Evolutionary conservation across 805 yeast species (phyloP).

Genomic region (Alloascoidea hylecoeti): DNA sequence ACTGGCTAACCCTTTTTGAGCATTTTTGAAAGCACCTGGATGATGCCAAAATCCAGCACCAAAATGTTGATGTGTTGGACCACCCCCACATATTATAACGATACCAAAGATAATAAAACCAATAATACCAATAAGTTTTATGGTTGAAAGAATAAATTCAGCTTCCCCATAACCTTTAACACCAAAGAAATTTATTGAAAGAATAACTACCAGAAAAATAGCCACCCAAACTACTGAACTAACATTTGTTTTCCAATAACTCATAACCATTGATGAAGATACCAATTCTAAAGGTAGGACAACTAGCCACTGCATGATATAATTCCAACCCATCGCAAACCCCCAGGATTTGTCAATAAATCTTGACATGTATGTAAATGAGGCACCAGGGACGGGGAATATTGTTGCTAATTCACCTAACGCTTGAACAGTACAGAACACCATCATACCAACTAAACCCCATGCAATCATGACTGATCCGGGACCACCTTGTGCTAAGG

Average conservation of each 20-base stretch:
- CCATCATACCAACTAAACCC: conserved; percentile 38
- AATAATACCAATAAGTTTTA: conserved; percentile 41
- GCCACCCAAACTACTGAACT: conserved; percentile 43
- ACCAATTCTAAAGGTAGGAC: conserved; percentile 41
- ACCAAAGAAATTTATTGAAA: conserved; percentile 40
- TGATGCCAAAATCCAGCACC: conserved; percentile 46
- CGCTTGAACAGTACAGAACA: conserved; percentile 42
- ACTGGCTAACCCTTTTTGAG: conserved; percentile 51
- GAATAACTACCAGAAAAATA: conserved; percentile 35
- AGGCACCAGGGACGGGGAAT: conserved; percentile 13
- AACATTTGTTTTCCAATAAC: conserved; percentile 27
- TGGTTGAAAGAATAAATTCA: conserved; percentile 39
- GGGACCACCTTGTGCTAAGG: conserved; percentile 55
- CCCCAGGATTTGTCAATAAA: conserved; percentile 41
- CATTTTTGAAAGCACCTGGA: conserved; percentile 40
- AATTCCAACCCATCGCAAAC: conserved; percentile 48
- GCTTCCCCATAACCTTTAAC: conserved; percentile 60
- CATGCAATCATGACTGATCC: conserved; percentile 51
- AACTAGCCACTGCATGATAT: conserved; percentile 39
- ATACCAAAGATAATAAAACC: conserved; percentile 46
- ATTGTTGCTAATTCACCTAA: conserved; percentile 37
- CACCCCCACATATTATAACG: conserved; percentile 45
- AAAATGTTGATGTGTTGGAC: conserved; percentile 35
- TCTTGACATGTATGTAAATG: conserved; percentile 18
- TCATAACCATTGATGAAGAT: conserved; percentile 36